Conservation (phyloP, 2,329 filamentous ascomycete species). For the Stagonosporopsis rhizophila region DNA sequence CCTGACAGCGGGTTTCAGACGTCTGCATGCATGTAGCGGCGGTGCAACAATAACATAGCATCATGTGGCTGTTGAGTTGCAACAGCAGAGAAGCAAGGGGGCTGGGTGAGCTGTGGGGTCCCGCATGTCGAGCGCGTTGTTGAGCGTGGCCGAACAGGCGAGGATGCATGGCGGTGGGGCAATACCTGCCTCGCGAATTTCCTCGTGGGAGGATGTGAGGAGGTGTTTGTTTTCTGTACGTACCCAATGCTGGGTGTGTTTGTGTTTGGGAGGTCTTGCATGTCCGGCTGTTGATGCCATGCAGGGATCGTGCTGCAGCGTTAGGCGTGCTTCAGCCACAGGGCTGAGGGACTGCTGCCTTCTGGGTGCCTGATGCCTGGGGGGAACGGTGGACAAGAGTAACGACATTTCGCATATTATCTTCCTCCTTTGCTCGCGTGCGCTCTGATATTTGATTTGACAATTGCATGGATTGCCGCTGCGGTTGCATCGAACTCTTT, state of each 20-base stretch:
- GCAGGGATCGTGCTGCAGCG: neutral
- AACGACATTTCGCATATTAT: neutral
- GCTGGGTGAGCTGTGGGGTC: neutral
- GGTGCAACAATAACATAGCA: neutral
- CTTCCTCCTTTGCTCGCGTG: neutral
- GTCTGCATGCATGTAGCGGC: neutral
- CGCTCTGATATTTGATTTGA: neutral
- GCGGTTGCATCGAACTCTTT: neutral
- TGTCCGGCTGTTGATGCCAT: neutral
- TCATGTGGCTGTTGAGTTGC: constrained; percentile 1
- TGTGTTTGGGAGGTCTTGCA: neutral
- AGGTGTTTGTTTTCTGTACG: neutral
- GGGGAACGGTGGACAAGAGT: neutral
- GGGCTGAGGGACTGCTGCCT: constrained; percentile 7
- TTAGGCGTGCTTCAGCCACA: neutral
- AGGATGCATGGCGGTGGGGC: neutral
- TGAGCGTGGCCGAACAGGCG: constrained; percentile 7
- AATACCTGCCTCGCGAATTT: neutral
- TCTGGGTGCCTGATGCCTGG: neutral
- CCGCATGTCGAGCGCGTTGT: constrained; percentile 7
- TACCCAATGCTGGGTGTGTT: neutral
- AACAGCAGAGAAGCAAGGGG: constrained; percentile 1
- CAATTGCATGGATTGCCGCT: neutral
- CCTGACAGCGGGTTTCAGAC: neutral
- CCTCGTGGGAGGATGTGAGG: neutral